These are phyloP conservation scores for Starmerella apis DNA, from an alignment of 805 yeast species.

Conservation along the genomic window DNA sequence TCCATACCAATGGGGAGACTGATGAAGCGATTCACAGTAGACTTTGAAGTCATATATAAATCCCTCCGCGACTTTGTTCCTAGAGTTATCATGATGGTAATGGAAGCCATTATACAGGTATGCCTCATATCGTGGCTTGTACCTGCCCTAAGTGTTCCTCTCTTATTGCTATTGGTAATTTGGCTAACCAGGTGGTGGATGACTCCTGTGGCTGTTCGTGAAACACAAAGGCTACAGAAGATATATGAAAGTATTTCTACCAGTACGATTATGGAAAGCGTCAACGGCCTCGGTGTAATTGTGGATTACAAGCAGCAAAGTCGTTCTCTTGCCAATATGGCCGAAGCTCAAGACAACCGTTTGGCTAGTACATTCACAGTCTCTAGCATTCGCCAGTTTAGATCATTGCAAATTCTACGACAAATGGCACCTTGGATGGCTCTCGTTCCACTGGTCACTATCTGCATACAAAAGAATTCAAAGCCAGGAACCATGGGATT, in stretches of 20 bases:
- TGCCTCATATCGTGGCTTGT: neutral
- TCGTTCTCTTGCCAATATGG: neutral
- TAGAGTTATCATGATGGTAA: constrained; percentile 47
- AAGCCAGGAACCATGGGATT: neutral
- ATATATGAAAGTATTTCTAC: constrained; percentile 27
- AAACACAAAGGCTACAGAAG: constrained; percentile 78
- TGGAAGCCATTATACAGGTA: neutral
- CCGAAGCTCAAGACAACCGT: neutral
- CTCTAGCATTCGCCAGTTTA: neutral
- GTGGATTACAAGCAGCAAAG: constrained; percentile 4
- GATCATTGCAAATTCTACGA: neutral
- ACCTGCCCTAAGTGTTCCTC: neutral
- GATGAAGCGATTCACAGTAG: constrained; percentile 34
- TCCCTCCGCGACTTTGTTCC: constrained; percentile 50
- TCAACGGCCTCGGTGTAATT: constrained; percentile 3
- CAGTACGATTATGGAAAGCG: constrained; percentile 3
- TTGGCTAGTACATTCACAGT: neutral
- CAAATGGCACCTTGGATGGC: neutral
- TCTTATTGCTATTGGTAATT: neutral
- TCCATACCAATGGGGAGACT: constrained; percentile 89
- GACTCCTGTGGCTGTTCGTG: constrained; percentile 50
- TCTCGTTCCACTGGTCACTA: neutral
- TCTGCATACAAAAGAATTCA: neutral
- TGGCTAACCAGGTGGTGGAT: neutral
- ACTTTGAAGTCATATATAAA: neutral